phyloP scores from a whole-genome alignment of 805 yeast species.

The Candida krabiensis region DNA sequence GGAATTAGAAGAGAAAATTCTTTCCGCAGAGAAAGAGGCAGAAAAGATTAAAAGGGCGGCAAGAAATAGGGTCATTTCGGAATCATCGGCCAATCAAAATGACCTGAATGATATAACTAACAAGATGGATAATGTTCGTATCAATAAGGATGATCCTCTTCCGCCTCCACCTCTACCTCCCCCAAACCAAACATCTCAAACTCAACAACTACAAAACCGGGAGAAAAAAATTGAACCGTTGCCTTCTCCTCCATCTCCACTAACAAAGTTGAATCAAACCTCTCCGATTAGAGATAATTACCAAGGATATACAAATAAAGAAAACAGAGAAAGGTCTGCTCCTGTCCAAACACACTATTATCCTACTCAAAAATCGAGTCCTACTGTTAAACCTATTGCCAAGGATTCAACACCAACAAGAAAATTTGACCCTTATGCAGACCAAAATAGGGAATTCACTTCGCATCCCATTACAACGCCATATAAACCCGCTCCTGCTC shows the following conservation, averaged over 20 bases:
- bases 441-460: background rate
- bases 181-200: background rate
- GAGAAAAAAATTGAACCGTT: background rate
- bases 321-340: background rate
- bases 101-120: conserved; percentile 19
- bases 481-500: background rate
- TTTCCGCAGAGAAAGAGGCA: conserved; percentile 30
- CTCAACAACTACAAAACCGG: background rate
- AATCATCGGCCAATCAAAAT: conserved; percentile 3
- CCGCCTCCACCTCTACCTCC: conserved; percentile 10
- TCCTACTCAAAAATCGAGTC: background rate
- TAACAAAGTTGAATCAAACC: background rate
- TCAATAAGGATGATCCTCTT: conserved; percentile 8
- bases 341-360: background rate
- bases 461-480: background rate
- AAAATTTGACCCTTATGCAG: background rate
- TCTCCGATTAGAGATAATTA: background rate
- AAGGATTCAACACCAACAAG: background rate
- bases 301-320: background rate
- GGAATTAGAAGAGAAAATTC: conserved; percentile 28
- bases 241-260: background rate
- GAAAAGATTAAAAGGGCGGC: conserved; percentile 17
- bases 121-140: background rate
- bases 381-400: background rate
- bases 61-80: conserved; percentile 14